Evolutionary conservation across 163 green algal genomes (phyloP), one percentile per base, ranked within the genome.

Genomic region (Coccomyxa subellipsoidea): DNA sequence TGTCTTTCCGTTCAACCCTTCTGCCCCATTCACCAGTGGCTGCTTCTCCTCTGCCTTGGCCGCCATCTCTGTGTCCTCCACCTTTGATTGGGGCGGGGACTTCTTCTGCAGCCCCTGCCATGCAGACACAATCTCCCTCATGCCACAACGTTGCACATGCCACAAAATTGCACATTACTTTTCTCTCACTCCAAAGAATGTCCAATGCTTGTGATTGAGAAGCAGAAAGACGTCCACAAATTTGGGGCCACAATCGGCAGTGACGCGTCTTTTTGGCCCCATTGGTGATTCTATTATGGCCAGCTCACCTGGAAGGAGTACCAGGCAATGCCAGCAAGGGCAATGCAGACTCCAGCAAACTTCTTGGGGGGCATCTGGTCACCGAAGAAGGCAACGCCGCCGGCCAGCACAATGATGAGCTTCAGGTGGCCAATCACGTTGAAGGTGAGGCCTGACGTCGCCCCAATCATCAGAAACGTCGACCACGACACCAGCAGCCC

Each of bases 391-490:
- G 96, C 25, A 54, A 90, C 90, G 34, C 94, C 94, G 12, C 94
- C 94, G 15, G 87, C 85, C 0, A 97, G 79, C 71, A 97, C 96
- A 79, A 96, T 92, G 54, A 97, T 88, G 0, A 94, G 97, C 86
- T 97, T 97, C 31, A 97, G 66, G 84, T 97, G 94, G 0, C 94
- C 92, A 31, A 97, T 93, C 38, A 97, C 91, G 79, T 96, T 96
- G 87, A 94, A 96, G 0, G 91, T 96, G 9, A 96, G 80, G 77
- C 85, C 91, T 79, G 78, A 89, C 23, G 92, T 96, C 32, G 89
- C 87, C n/a, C 90, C 92, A 69, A 96, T 96, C 12, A 95, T 88
- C 36, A 98, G 84, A 82, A 98, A 98, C 0, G 94, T 98, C 27
- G 90, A 93, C 39, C 97, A 85, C 80, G 88, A 93, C 35, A 98